A percentile compares a stretch with the other conserved stretches of the same genome.
These are phyloP conservation scores for Iris macrosiphon DNA, from an alignment of 106 monocot species.

Conservation along the genomic window DNA sequence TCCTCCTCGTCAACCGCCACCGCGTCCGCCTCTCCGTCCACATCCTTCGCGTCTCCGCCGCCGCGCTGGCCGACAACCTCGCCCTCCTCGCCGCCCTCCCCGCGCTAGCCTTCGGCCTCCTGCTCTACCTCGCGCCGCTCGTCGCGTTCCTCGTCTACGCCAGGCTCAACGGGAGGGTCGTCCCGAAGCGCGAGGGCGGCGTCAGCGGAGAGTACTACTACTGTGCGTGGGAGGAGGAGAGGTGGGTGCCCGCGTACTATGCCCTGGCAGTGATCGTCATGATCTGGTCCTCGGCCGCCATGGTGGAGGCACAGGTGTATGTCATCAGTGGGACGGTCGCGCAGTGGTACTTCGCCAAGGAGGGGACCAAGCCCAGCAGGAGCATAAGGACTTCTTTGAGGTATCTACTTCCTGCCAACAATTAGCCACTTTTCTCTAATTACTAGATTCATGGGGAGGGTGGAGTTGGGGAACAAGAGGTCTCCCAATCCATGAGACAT, in stretches of 20 bases:
- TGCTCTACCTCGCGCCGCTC: conserved; percentile 42
- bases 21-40: conserved; percentile 59
- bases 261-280: conserved; percentile 65
- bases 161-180: conserved; percentile 57
- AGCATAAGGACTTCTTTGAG: conserved; percentile 77
- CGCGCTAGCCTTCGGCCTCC: conserved; percentile 26
- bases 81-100: conserved; percentile 46
- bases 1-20: conserved; percentile 70
- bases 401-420: no score
- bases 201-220: conserved; percentile 20
- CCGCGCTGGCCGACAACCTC: conserved; percentile 49
- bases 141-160: conserved; percentile 73
- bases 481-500: not conserved
- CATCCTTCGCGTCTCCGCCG: conserved; percentile 46
- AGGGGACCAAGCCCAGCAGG: conserved; percentile 29
- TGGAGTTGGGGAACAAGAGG: no score
- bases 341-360: conserved; percentile 81
- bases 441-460: no score
- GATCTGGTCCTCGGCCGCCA: conserved; percentile 58
- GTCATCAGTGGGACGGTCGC: conserved; percentile 83
- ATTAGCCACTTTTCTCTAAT: no score
- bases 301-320: conserved; percentile 75
- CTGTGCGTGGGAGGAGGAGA: conserved; percentile 74
- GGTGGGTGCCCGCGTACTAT: conserved; percentile 82
- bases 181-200: conserved; percentile 25